Conservation (phyloP, 2,329 filamentous ascomycete genomes). For the Xylaria polymorpha region DNA sequence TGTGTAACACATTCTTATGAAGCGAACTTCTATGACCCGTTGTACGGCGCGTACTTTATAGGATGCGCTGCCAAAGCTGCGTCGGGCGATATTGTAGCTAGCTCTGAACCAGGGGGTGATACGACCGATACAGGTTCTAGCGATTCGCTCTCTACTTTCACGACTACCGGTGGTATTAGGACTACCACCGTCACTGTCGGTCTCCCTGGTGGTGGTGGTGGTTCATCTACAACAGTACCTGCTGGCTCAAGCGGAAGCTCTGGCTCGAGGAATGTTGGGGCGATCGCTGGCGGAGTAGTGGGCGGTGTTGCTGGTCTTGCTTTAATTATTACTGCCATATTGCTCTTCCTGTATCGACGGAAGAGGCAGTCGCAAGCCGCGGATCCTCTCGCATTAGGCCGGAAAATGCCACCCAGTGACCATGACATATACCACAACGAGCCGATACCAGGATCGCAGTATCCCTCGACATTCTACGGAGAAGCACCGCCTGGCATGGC, state of each 20-base stretch:
- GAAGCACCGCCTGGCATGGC: slow-evolving; percentile 47
- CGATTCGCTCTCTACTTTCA: slow-evolving; percentile 25
- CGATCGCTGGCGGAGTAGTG: slow-evolving; percentile 47
- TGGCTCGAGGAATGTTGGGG: slow-evolving; percentile 41
- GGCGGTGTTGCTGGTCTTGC: slow-evolving; percentile 46
- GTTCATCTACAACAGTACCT: slow-evolving; percentile 35
- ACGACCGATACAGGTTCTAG: slow-evolving; percentile 5
- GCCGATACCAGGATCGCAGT: slow-evolving; percentile 45
- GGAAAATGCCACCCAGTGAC: slow-evolving; percentile 39
- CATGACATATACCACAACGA: slow-evolving; percentile 42
- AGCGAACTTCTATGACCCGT: slow-evolving; percentile 44
- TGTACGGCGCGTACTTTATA: slow-evolving; percentile 46
- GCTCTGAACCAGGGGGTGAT: slow-evolving; percentile 21
- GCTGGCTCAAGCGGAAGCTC: slow-evolving; percentile 20
- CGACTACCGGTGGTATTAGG: slow-evolving; percentile 29
- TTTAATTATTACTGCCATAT: slow-evolving; percentile 43
- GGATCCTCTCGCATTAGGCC: slow-evolving; percentile 29
- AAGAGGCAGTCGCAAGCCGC: slow-evolving; percentile 35
- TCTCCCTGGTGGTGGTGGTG: slow-evolving; percentile 26
- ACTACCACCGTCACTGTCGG: slow-evolving; percentile 42
- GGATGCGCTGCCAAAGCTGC: slow-evolving; percentile 44
- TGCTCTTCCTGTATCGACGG: slow-evolving; percentile 44
- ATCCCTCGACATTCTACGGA: slow-evolving; percentile 47
- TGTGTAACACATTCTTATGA: slow-evolving; percentile 49
- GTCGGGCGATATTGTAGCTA: slow-evolving; percentile 45